Evolutionary conservation across 2,329 filamentous ascomycete species (phyloP).

Genomic region (Ceratocystis smalleyi): DNA sequence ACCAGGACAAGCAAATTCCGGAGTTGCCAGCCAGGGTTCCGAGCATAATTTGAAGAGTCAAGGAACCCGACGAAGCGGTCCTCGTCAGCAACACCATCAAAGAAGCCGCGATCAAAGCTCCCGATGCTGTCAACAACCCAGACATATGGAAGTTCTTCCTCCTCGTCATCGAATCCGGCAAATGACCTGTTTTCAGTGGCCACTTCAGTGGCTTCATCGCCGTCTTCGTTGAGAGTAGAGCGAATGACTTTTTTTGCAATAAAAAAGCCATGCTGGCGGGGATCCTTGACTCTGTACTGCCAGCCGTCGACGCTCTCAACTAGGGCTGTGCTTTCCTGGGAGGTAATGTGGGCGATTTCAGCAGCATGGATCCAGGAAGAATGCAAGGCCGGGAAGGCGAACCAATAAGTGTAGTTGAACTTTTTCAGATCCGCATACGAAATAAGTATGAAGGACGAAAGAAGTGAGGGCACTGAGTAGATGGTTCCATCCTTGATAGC

Average conservation of each 20-base stretch:
- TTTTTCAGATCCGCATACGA: conserved; percentile 95
- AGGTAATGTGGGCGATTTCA: conserved; percentile 39
- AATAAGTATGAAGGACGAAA: conserved; percentile 75
- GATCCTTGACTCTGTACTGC: conserved; percentile 62
- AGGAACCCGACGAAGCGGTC: conserved; percentile 77
- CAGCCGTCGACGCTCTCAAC: conserved; percentile 77
- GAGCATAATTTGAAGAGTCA: conserved; percentile 79
- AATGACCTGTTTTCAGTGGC: conserved; percentile 33
- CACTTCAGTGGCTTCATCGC: conserved; percentile 24
- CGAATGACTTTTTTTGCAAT: conserved; percentile 57
- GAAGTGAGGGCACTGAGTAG: conserved; percentile 81
- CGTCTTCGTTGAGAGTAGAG: conserved; percentile 18
- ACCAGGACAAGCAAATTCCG: conserved; percentile 78
- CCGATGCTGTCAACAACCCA: conserved; percentile 69
- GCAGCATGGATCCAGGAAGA: conserved; percentile 61
- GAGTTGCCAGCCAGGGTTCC: conserved; percentile 83
- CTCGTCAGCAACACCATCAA: conserved; percentile 51
- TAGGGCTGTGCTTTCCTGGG: conserved; percentile 59
- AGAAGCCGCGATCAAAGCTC: conserved; percentile 76
- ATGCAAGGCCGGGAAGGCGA: conserved; percentile 85
- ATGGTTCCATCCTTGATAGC: conserved; percentile 93
- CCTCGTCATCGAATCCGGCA: conserved; percentile 28
- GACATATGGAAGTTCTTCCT: conserved; percentile 38
- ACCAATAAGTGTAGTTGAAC: conserved; percentile 97
- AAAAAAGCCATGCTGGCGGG: conserved; percentile 85